Evolutionary conservation across 352 stramenopile species (phyloP), one percentile per base, ranked within the genome.

Genomic region (Aphanomyces invadans): DNA sequence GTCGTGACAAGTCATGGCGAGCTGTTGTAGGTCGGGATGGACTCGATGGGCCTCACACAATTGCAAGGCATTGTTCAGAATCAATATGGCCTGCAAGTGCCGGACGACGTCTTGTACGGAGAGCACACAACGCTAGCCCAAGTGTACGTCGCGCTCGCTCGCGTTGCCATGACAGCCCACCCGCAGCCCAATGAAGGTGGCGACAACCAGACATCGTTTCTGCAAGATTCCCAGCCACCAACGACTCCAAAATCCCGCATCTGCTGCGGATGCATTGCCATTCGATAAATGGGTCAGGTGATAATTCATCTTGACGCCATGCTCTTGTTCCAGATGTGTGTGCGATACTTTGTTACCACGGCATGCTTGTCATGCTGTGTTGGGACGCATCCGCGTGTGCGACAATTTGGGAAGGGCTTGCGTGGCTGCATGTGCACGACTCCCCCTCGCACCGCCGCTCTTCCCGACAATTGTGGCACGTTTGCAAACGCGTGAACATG

Each of bases 11-110:
- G n/a, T n/a, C n/a, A n/a, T n/a, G n/a, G n/a, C n/a, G n/a, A n/a
- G n/a, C n/a, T n/a, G n/a, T 83, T 63, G 73, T 94, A 11, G 71
- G 62, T 83, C 48, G 88, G 88, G 1, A 89, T 99, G 71, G 95
- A 99, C 69, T 98, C 90, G 60, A 90, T 98, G 71, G 90, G 75
- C 7, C 70, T 99, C 29, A 97, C 92, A 39, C 95, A 98, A 73
- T 87, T 99, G 19, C 96, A 98, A 75, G 95, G 95, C 10, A 83
- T 97, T 36, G 81, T 98, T 38, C 80, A 87, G 49, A 78, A 89
- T 39, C 79, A 87, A 62, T 98, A 96, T 77, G 78, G 83, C 29
- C 75, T 95, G 33, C 86, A 96, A 55, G 77, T 98, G 10, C 88
- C 87, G 19, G 94, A 98, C 69, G 88, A 97, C 62, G 81, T 98